Conservation (phyloP, 2,329 filamentous ascomycete species). For the Biscogniauxia marginata region DNA sequence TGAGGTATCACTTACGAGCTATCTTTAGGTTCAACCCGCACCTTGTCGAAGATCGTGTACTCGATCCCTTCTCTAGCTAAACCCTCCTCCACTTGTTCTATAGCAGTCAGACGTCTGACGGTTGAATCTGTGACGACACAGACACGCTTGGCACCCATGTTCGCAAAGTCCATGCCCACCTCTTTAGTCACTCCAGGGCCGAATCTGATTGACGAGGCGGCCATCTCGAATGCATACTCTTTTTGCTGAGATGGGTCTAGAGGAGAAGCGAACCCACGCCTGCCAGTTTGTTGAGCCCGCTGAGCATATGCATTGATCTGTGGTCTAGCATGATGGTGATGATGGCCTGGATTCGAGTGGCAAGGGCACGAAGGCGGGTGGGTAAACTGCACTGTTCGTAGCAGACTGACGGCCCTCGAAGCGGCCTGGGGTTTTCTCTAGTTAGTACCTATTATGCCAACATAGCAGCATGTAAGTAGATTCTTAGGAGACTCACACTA, state of each 20-base stretch:
- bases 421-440: conserved; percentile 47
- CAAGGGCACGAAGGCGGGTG: conserved; percentile 89
- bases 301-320: conserved; percentile 40
- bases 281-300: conserved; percentile 38
- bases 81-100: conserved; percentile 84
- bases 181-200: conserved; percentile 91
- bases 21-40: conserved; percentile 90
- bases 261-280: conserved; percentile 69
- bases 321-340: conserved; percentile 65
- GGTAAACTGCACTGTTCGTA: conserved; percentile 87
- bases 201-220: conserved; percentile 89
- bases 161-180: conserved; percentile 96
- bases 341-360: conserved; percentile 82
- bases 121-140: conserved; percentile 88
- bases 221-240: conserved; percentile 99
- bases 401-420: conserved; percentile 65
- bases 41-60: conserved; percentile 78
- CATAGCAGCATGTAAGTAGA: no score
- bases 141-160: conserved; percentile 82
- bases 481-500: conserved; percentile 35
- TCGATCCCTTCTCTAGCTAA: conserved; percentile 74
- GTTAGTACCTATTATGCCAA: no score
- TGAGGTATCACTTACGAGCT: conserved; percentile 64
- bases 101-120: conserved; percentile 79
- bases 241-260: conserved; percentile 71